Evolutionary conservation across 148 eudicot genomes (phyloP).

Genomic region (Vaccinium vitisidaea): DNA sequence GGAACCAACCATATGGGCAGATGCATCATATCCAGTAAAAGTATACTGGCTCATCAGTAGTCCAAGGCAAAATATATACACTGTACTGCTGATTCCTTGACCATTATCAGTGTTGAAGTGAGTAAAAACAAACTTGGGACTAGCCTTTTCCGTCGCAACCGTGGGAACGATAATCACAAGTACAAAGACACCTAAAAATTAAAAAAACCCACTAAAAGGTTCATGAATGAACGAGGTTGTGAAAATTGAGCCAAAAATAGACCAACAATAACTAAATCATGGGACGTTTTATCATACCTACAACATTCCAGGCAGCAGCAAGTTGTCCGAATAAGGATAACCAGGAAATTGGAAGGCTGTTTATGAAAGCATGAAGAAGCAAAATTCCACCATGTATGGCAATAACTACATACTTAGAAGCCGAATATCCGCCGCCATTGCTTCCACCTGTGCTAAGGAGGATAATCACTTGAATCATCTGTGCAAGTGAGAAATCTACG

Average conservation of each 20-base stretch:
- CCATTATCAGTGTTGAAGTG: slow-evolving; percentile 78
- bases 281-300: slow-evolving; percentile 36
- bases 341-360: slow-evolving; percentile 88
- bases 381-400: slow-evolving; percentile 70
- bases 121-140: slow-evolving; percentile 84
- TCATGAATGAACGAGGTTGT: background rate
- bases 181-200: slow-evolving; percentile 71
- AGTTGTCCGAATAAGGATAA: slow-evolving; percentile 82
- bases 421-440: slow-evolving; percentile 85
- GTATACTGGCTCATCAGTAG: slow-evolving; percentile 97
- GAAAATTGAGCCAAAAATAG: background rate
- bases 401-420: slow-evolving; percentile 79
- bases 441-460: slow-evolving; percentile 90
- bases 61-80: slow-evolving; percentile 79
- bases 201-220: slow-evolving; percentile 2
- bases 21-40: slow-evolving; percentile 86
- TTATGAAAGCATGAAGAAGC: slow-evolving; percentile 70
- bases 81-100: slow-evolving; percentile 54
- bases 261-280: background rate
- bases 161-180: slow-evolving; percentile 81
- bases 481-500: slow-evolving; percentile 84
- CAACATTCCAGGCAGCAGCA: slow-evolving; percentile 87
- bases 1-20: slow-evolving; percentile 85
- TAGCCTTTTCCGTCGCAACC: slow-evolving; percentile 76
- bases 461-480: slow-evolving; percentile 80